phyloP scores from a whole-genome alignment of 257 asterid species.

The Solanum chiquidenum region DNA sequence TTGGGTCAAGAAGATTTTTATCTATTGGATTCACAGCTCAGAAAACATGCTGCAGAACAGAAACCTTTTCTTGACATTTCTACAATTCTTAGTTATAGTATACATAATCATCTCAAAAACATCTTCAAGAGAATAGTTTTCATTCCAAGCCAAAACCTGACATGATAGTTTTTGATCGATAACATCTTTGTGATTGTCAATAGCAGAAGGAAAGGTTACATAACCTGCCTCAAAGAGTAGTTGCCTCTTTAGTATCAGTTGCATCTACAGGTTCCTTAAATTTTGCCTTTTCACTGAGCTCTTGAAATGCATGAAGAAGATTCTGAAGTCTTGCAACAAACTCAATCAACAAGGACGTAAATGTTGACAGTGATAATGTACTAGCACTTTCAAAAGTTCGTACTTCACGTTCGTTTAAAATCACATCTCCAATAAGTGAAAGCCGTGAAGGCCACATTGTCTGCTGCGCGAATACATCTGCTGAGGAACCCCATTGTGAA shows the following conservation, averaged over 20 bases:
- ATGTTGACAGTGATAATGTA: constrained; percentile 76
- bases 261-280: constrained; percentile 41
- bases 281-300: constrained; percentile 64
- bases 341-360: constrained; percentile 75
- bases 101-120: background rate
- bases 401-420: constrained; percentile 74
- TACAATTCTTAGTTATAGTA: background rate
- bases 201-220: background rate
- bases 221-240: constrained; percentile 32
- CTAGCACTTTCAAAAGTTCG: constrained; percentile 86
- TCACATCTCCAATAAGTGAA: constrained; percentile 57
- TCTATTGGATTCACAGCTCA: background rate
- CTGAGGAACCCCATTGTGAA: constrained; percentile 70
- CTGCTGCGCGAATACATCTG: constrained; percentile 48
- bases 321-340: constrained; percentile 94
- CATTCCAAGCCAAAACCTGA: background rate
- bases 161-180: background rate
- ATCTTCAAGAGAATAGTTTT: background rate
- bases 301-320: constrained; percentile 56
- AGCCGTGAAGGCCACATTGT: constrained; percentile 91
- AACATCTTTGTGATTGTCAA: background rate
- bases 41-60: constrained; percentile 1
- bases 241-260: constrained; percentile 11
- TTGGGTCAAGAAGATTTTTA: background rate
- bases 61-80: background rate